phyloP scores from a whole-genome alignment of 345 rosid genomes.

The Clarkia xantiana region DNA sequence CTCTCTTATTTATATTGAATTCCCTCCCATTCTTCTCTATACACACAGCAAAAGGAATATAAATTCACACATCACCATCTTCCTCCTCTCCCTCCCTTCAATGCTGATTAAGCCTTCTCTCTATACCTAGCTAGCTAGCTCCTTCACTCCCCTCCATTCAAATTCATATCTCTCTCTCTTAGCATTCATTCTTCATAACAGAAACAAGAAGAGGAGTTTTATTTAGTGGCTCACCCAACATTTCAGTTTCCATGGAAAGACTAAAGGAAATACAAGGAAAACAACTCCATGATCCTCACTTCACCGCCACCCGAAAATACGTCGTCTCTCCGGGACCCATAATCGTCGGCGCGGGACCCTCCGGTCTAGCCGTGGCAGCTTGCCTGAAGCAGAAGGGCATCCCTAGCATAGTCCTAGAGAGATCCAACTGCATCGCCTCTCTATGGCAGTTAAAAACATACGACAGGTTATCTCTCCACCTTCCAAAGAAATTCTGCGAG shows the following conservation, averaged over 20 bases:
- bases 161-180: constrained; percentile 10
- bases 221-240: too few species aligned
- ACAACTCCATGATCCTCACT: constrained; percentile 54
- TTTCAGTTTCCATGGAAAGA: constrained; percentile 57
- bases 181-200: too few species aligned
- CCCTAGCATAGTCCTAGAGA: constrained; percentile 40
- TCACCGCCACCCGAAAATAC: constrained; percentile 16
- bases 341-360: constrained; percentile 75
- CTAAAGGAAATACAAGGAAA: constrained; percentile 67
- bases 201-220: too few species aligned
- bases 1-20: neutral
- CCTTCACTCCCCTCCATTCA: constrained; percentile 30
- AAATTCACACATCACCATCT: constrained; percentile 28
- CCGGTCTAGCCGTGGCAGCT: constrained; percentile 67
- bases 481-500: constrained; percentile 68
- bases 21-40: neutral
- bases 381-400: constrained; percentile 41
- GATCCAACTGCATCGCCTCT: constrained; percentile 63
- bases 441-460: constrained; percentile 70
- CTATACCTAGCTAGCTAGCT: neutral
- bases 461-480: constrained; percentile 67
- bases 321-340: constrained; percentile 30
- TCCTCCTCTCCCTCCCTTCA: constrained; percentile 29
- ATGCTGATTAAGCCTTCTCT: constrained; percentile 28
- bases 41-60: constrained; percentile 22